Evolutionary conservation across 441 rosid species (phyloP), one percentile per base, ranked within the genome.

Genomic region (Adansonia gregorii): DNA sequence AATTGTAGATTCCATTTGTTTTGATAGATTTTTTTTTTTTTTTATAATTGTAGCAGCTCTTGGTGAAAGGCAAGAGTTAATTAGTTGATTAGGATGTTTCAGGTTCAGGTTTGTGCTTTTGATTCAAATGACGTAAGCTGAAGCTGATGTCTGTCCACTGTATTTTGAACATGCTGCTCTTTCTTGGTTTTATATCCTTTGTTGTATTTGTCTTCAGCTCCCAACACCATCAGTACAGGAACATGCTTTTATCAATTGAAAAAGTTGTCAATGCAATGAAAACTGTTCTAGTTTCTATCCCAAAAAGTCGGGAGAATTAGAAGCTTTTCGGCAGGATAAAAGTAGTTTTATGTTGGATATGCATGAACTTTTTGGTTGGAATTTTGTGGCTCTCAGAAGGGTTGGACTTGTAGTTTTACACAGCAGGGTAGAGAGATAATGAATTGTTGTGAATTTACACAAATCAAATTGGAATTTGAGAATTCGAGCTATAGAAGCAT

Each of bases 1-100:
- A 48, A 45, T 11, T 80, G 63, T 75, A 66, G 73, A 67, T 17
- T 60, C 58, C 48, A 41, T 52, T 74, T 55, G 41, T 45, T 24
- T 71, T 68, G 41, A 20, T 45, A 8, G 52, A 1, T 17, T 54
- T 48, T 39, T 22, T 58, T 15, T n/a, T 8, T 31, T 66, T 51
- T 65, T 64, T 0, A 31, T 27, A 27, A 27, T 27, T 27, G 35
- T 27, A 8, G 52, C 78, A 46, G 80, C 59, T 55, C 61, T 41
- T 71, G 56, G 61, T 39, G 41, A 27, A 74, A 67, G 61, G 14
- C 77, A 27, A 27, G 35, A 27, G 35, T 45, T 7, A 78, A 81
- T 31, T 2, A 31, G 73, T 56, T 81, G 82, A 85, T 63, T 78
- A 78, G 86, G 86, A 84, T 77, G 78, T 80, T 77, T 84, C 51